Evolutionary conservation across 2,329 filamentous ascomycete genomes (phyloP), one percentile per base, ranked within the genome.

Genomic region (Penicillium occitanis): DNA sequence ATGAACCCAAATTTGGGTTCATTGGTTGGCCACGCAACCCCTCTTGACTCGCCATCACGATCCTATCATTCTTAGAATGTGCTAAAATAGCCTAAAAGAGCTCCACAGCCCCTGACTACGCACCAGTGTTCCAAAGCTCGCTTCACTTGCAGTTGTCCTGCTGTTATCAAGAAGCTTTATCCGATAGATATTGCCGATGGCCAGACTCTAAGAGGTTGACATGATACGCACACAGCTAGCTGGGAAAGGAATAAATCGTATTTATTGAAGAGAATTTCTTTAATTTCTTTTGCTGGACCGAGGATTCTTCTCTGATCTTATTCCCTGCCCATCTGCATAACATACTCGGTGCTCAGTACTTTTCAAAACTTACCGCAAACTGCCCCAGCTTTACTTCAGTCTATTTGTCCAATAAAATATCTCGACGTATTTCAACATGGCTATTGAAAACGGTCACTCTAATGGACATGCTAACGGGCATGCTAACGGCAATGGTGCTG

Each of bases 391-490:
- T 30, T 14, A 5, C 35, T 35, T 46, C 40, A 48, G 13, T 28
- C n/a, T 30, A 46, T 25, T 33, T 61, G 8, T 6, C 59, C 44
- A 61, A 30, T 50, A 61, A 51, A 17, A 22, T 4, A 13, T 28
- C 19, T 51, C 17, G 7, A 17, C 33, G 40, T 51, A 61, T 4
- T 28, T n/a, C 59, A 61, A 10, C 13, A 64, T 67, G 61, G 50
- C 55, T 51, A 65, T 55, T 44, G 22, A 59, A 22, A 67, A 59
- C 14, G 33, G 50, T 37, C 53, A 30, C 14, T 28, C 48, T 42
- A 65, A 63, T 28, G 22, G 22, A 4, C 44, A 48, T 11, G 22
- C 48, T 2, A 50, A 50, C 46, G 61, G 61, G 28, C 33, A 63
- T 55, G 55, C 33, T 13, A 22, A 33, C 51, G 37, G 42, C 25